Conservation (phyloP, 129 eudicot species). For the Pseudognaphalium luteoalbum region DNA sequence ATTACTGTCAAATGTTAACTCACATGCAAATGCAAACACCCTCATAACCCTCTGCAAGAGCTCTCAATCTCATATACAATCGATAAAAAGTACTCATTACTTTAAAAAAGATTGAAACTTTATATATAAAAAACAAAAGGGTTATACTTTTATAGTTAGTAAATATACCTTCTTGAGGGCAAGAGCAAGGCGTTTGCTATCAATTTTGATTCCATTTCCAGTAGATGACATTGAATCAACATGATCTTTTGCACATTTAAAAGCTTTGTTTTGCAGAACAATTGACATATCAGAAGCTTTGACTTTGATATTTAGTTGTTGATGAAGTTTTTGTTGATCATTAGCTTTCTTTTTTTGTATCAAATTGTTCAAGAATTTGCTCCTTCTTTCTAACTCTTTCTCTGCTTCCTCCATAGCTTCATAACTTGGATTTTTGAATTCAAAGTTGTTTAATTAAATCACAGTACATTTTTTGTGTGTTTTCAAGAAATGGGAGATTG, state of each 20-base stretch:
- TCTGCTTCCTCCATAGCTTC: conserved; percentile 64
- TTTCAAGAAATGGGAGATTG: conserved; percentile 19
- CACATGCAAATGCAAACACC: too few species aligned
- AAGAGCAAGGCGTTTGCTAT: conserved; percentile 83
- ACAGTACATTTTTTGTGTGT: not conserved
- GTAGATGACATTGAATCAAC: conserved; percentile 41
- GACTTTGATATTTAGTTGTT: conserved; percentile 56
- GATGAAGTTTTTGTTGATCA: conserved; percentile 47
- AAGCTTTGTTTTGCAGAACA: conserved; percentile 70
- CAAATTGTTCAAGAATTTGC: conserved; percentile 79
- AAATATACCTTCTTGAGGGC: conserved; percentile 74
- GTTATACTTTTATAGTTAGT: not conserved
- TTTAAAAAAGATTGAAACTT: conserved; percentile 13
- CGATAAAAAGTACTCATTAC: not conserved
- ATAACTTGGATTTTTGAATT: conserved; percentile 20
- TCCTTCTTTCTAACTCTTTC: conserved; percentile 85
- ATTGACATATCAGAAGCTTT: conserved; percentile 84
- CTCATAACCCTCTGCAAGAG: not conserved
- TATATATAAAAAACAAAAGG: not conserved
- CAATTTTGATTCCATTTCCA: conserved; percentile 46
- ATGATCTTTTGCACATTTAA: conserved; percentile 58
- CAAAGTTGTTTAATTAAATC: not conserved
- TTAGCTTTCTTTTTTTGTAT: conserved; percentile 63
- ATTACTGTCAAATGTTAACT: too few species aligned
- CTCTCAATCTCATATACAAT: conserved; percentile 20